Percentiles rank a stretch among this genome's conserved stretches.
phyloP scores from a whole-genome alignment of 768 basidiomycete species.

The Psilocybe azurescens region DNA sequence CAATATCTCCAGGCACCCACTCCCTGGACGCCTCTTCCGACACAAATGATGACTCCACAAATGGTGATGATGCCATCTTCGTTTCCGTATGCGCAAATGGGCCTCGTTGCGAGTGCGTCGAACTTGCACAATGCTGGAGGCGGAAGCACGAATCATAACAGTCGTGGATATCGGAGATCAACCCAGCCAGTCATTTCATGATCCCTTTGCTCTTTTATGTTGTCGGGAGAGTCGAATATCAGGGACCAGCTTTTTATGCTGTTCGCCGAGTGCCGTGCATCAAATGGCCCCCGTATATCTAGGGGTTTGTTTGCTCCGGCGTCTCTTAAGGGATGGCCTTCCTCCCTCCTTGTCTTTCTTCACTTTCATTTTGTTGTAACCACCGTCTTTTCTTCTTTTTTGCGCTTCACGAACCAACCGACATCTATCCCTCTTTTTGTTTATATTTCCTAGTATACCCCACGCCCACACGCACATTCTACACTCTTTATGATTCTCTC shows the following conservation, averaged over 20 bases:
- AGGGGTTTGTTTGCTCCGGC: no score
- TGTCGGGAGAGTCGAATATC: no score
- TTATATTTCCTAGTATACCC: no score
- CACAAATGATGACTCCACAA: conserved; percentile 31
- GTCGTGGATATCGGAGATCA: conserved; percentile 4
- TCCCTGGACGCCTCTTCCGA: conserved; percentile 50
- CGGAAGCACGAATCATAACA: background rate
- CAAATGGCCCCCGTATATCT: no score
- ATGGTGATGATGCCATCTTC: conserved; percentile 29
- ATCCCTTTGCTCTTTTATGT: background rate
- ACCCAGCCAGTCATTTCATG: conserved; percentile 12
- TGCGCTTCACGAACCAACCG: no score
- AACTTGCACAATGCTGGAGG: conserved; percentile 11
- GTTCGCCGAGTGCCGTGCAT: no score
- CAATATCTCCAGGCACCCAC: conserved; percentile 37
- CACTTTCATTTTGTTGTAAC: background rate
- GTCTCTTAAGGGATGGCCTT: no score
- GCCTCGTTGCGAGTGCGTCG: conserved; percentile 12
- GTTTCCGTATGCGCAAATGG: conserved; percentile 7
- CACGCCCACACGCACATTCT: no score
- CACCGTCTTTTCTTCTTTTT: background rate
- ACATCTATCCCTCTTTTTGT: no score
- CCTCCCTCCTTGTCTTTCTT: background rate
- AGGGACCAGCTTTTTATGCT: no score
- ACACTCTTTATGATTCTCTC: no score